Conservation (phyloP, 805 yeast species). For the Cyberlindnera nakhonratchasimensis region DNA sequence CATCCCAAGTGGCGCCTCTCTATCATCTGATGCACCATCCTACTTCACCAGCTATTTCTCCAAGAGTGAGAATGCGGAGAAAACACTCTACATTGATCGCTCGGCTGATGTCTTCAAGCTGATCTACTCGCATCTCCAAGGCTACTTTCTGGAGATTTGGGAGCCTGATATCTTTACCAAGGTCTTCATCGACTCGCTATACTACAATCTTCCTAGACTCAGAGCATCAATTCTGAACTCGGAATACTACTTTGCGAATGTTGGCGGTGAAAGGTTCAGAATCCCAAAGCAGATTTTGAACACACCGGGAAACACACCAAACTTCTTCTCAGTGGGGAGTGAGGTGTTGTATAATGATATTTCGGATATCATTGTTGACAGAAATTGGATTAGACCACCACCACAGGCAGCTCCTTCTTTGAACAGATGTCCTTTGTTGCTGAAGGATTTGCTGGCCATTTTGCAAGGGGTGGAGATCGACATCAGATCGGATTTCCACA, state of each 20-base stretch:
- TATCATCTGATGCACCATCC: constrained; percentile 84
- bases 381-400: constrained; percentile 68
- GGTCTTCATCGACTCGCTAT: constrained; percentile 65
- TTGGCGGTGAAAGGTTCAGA: constrained; percentile 60
- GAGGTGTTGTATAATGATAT: constrained; percentile 51
- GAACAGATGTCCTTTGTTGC: constrained; percentile 17
- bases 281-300: constrained; percentile 53
- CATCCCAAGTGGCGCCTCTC: constrained; percentile 65
- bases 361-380: constrained; percentile 35
- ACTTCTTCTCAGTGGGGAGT: constrained; percentile 66
- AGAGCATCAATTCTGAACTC: constrained; percentile 45
- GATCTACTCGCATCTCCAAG: constrained; percentile 73
- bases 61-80: constrained; percentile 33
- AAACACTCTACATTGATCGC: constrained; percentile 64
- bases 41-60: constrained; percentile 74
- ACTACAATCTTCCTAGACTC: constrained; percentile 62
- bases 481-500: constrained; percentile 49
- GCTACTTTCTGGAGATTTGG: constrained; percentile 63
- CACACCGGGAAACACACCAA: constrained; percentile 68
- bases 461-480: constrained; percentile 52
- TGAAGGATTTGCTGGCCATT: constrained; percentile 41
- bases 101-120: constrained; percentile 64
- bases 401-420: constrained; percentile 60
- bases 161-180: constrained; percentile 60
- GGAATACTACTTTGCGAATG: constrained; percentile 49